Evolutionary conservation across 495 filamentous ascomycete genomes (phyloP).

Genomic region (Tuber aestivum): DNA sequence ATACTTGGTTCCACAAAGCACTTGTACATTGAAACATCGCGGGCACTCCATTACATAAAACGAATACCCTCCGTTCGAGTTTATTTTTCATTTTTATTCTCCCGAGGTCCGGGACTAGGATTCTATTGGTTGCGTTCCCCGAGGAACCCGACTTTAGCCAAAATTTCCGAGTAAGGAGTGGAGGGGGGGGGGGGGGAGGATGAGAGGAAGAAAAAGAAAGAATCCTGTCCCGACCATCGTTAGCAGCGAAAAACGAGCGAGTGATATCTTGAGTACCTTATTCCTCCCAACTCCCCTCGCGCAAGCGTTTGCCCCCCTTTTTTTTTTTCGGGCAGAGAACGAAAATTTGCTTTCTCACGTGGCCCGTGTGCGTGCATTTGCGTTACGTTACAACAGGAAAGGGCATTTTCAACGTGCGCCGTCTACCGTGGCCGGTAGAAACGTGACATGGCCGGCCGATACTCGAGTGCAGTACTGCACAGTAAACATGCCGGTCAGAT

Average conservation of each 20-base stretch:
- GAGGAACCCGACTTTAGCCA: neutral
- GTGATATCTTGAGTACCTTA: neutral
- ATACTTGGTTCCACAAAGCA: conserved; percentile 1
- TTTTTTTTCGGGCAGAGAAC: neutral
- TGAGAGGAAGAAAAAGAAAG: neutral
- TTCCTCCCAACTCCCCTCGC: neutral
- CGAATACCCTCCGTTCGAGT: neutral
- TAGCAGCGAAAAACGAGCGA: neutral
- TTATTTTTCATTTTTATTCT: neutral
- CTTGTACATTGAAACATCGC: neutral
- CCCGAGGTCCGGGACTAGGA: neutral
- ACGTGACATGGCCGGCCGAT: conserved; percentile 1
- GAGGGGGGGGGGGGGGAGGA: neutral
- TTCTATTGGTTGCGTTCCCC: neutral
- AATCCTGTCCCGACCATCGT: neutral
- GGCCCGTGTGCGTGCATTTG: neutral
- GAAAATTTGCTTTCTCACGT: neutral
- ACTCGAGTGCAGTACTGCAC: neutral
- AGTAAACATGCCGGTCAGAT: neutral
- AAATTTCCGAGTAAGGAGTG: neutral
- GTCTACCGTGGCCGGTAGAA: neutral
- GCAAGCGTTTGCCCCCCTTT: neutral
- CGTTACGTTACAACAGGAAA: neutral
- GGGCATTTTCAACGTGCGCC: neutral
- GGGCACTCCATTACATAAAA: conserved; percentile 2